Conservation (phyloP, 2,329 filamentous ascomycete genomes). For the Phaeosphaeria sp. region DNA sequence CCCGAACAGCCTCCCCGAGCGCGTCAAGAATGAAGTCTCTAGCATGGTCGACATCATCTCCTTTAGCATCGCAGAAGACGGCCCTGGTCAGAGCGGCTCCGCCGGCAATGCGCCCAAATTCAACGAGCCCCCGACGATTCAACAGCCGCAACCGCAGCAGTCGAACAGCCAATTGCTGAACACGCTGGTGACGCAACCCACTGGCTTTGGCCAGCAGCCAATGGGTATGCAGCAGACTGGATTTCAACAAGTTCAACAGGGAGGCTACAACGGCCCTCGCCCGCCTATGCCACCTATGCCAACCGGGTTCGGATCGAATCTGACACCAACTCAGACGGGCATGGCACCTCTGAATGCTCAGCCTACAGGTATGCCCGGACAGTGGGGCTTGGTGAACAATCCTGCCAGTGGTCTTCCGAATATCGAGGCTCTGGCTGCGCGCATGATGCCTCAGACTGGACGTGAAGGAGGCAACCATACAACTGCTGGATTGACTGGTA, state of each 20-base stretch:
- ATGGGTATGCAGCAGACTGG: constrained; percentile 66
- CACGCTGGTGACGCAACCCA: constrained; percentile 61
- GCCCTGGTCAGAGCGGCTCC: constrained; percentile 55
- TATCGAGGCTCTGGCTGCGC: constrained; percentile 87
- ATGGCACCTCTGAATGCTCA: constrained; percentile 78
- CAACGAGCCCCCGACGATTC: constrained; percentile 62
- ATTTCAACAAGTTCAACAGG: constrained; percentile 71
- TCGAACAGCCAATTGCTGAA: constrained; percentile 70
- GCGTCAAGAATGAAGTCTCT: constrained; percentile 93
- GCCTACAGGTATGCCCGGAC: constrained; percentile 88
- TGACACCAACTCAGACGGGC: constrained; percentile 70
- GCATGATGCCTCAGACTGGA: constrained; percentile 97
- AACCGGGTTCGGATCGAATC: constrained; percentile 52
- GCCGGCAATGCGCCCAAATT: constrained; percentile 76
- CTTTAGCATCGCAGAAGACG: constrained; percentile 84
- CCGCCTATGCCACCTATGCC: constrained; percentile 87
- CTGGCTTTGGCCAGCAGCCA: constrained; percentile 66
- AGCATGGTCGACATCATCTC: constrained; percentile 99
- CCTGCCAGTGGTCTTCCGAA: constrained; percentile 89
- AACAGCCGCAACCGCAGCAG: constrained; percentile 66
- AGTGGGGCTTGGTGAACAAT: constrained; percentile 98
- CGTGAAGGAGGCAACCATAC: constrained; percentile 82
- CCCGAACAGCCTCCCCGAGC: constrained; percentile 77
- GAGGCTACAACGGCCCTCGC: constrained; percentile 80
- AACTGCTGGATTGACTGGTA: constrained; percentile 85